A percentile compares a stretch with the other conserved stretches of the same genome.
Evolutionary conservation across 1,284 basidiomycete genomes (phyloP).

Genomic region (Pascua guehoae): DNA sequence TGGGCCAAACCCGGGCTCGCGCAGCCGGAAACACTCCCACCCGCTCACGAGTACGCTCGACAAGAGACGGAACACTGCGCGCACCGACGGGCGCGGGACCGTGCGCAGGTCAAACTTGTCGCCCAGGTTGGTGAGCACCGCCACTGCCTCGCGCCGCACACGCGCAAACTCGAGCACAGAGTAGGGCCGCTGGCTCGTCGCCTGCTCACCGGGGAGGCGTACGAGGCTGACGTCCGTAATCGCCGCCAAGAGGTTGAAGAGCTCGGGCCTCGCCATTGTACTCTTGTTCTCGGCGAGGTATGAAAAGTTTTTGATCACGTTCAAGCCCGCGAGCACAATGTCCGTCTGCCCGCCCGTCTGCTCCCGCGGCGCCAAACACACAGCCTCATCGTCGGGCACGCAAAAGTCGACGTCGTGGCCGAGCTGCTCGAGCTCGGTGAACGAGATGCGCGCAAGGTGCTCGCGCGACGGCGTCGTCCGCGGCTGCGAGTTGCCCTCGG

Average conservation of each 20-base stretch:
- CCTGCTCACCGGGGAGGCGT: constrained; percentile 43
- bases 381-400: constrained; percentile 56
- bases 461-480: constrained; percentile 27
- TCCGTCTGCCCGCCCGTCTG: constrained; percentile 49
- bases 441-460: constrained; percentile 68
- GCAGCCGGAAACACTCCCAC: constrained; percentile 58
- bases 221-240: constrained; percentile 56
- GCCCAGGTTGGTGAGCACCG: constrained; percentile 67
- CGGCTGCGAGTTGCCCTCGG: background rate
- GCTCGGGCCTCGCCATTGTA: constrained; percentile 62
- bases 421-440: constrained; percentile 79
- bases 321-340: constrained; percentile 66
- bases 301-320: constrained; percentile 83
- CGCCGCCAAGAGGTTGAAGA: constrained; percentile 66
- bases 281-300: constrained; percentile 67
- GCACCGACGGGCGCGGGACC: constrained; percentile 52
- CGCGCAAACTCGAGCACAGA: constrained; percentile 68
- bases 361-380: constrained; percentile 17
- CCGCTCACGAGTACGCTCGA: constrained; percentile 61
- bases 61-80: constrained; percentile 63
- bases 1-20: constrained; percentile 49
- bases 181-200: constrained; percentile 45
- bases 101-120: constrained; percentile 52
- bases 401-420: constrained; percentile 80
- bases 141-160: constrained; percentile 72